phyloP scores from a whole-genome alignment of 768 basidiomycete species.

The Panus rudis region DNA sequence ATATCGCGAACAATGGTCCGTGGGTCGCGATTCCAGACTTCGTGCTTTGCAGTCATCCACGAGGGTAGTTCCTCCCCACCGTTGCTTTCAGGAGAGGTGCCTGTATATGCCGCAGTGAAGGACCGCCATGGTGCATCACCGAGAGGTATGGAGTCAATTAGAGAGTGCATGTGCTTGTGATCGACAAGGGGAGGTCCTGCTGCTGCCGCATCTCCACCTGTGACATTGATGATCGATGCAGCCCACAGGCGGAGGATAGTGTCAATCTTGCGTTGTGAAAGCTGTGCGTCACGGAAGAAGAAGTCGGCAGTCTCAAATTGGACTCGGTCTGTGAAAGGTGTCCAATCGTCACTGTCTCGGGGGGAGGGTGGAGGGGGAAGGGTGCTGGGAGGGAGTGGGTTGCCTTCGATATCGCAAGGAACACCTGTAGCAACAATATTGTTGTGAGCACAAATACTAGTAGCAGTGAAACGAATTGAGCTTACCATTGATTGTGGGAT shows the following conservation, averaged over 20 bases:
- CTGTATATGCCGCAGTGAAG: conserved; percentile 14
- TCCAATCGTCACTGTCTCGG: neutral
- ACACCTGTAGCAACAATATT: too few relatives aligned
- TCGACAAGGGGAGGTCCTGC: conserved; percentile 6
- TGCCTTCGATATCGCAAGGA: too few relatives aligned
- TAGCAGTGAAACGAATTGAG: too few relatives aligned
- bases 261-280: conserved; percentile 11
- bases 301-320: conserved; percentile 21
- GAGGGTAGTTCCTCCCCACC: conserved; percentile 9
- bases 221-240: conserved; percentile 6
- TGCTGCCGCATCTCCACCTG: conserved; percentile 2
- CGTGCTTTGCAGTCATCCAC: conserved; percentile 15
- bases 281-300: conserved; percentile 13
- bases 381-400: too few relatives aligned
- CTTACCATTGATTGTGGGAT: too few relatives aligned
- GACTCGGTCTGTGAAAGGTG: conserved; percentile 13
- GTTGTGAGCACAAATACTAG: too few relatives aligned
- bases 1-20: conserved; percentile 9
- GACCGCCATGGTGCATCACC: conserved; percentile 26
- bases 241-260: conserved; percentile 14
- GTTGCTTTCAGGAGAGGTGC: conserved; percentile 7
- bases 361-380: too few relatives aligned
- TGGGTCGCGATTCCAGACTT: conserved; percentile 23
- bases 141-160: conserved; percentile 21
- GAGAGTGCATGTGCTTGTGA: conserved; percentile 15